A percentile compares a stretch with the other conserved stretches of the same genome.
phyloP scores from a whole-genome alignment of 225 moss, liverwort and hornwort genomes.

The Physcomitrium patens region DNA sequence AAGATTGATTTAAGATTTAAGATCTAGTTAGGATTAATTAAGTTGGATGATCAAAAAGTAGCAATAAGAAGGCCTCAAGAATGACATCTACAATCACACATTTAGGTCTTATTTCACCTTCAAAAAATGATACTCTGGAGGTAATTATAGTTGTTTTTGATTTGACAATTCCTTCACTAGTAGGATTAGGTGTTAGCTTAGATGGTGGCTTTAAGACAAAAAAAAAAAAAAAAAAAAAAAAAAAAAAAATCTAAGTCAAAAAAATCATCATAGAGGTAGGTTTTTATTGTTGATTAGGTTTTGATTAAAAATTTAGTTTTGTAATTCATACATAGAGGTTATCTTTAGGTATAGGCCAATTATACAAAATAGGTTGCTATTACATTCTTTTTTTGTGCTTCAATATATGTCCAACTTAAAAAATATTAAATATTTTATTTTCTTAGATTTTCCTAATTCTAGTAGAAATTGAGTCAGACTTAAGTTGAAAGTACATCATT shows the following conservation, averaged over 20 bases:
- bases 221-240: slow-evolving; percentile 87
- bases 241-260: slow-evolving; percentile 80
- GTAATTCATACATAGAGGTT: slow-evolving; percentile 41
- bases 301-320: slow-evolving; percentile 38
- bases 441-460: slow-evolving; percentile 20
- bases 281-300: slow-evolving; percentile 22
- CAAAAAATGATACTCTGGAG: slow-evolving; percentile 48
- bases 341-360: slow-evolving; percentile 34
- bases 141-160: slow-evolving; percentile 34
- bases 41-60: slow-evolving; percentile 37
- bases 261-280: slow-evolving; percentile 45
- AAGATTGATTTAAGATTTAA: no score
- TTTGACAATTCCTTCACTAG: slow-evolving; percentile 52
- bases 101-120: slow-evolving; percentile 40
- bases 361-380: slow-evolving; percentile 34
- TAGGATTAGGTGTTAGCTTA: slow-evolving; percentile 76
- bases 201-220: slow-evolving; percentile 65
- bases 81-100: slow-evolving; percentile 26
- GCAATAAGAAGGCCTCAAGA: slow-evolving; percentile 52
- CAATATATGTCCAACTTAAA: slow-evolving; percentile 23
- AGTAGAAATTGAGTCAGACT: slow-evolving; percentile 33
- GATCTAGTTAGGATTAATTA: no score
- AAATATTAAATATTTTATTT: slow-evolving; percentile 20
- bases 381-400: slow-evolving; percentile 31
- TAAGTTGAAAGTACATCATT: slow-evolving; percentile 24